phyloP scores from a whole-genome alignment of 2,329 filamentous ascomycete species.

The Arthrobotrys sphaeroides region DNA sequence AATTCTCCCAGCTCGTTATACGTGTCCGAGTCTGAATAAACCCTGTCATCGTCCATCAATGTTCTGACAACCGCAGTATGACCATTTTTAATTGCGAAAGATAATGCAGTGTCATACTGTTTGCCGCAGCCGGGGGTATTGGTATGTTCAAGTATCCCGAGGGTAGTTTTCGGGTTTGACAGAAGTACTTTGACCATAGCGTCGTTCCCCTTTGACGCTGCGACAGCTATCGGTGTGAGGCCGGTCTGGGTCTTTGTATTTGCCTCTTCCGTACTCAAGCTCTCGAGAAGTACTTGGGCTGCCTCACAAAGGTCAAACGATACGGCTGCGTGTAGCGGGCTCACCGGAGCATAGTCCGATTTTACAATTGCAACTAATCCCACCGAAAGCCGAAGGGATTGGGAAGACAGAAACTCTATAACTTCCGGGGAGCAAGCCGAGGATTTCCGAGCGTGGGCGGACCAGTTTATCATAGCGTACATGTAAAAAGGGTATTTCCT shows the following conservation, averaged over 20 bases:
- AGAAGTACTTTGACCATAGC: background rate
- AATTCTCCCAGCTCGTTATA: no score
- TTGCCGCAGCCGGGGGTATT: no score
- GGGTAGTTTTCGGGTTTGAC: background rate
- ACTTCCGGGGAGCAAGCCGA: no score
- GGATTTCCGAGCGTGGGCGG: background rate
- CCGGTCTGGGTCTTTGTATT: background rate
- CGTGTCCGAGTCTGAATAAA: background rate
- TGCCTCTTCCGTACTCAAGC: background rate
- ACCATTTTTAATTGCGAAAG: no score
- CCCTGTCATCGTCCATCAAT: background rate
- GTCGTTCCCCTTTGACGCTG: background rate
- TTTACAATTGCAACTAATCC: no score
- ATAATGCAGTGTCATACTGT: no score
- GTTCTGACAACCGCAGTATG: no score
- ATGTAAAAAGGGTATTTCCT: background rate
- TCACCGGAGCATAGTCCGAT: no score
- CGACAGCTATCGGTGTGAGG: background rate
- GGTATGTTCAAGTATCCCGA: no score
- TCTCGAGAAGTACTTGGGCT: background rate
- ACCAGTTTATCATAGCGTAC: slow-evolving; percentile 1
- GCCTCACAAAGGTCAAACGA: background rate
- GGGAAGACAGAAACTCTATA: background rate
- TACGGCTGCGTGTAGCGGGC: background rate
- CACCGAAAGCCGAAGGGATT: no score